These are phyloP conservation scores for Globisporangium mamillatum DNA, from an alignment of 352 stramenopile species.

Conservation along the genomic window DNA sequence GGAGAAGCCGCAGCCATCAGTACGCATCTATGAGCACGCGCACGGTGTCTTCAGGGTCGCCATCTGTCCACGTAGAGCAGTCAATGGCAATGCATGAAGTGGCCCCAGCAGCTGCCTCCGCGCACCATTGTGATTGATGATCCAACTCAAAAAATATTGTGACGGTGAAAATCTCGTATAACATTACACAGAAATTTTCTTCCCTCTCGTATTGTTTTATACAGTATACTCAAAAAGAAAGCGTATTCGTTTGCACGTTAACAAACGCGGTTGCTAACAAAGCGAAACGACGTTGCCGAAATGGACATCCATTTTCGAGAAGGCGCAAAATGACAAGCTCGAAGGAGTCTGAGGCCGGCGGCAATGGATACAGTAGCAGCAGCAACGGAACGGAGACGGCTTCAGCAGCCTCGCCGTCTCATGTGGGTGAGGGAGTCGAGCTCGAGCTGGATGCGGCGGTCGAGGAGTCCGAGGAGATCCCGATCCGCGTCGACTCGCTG, in stretches of 20 bases:
- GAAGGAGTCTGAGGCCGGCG: conserved; percentile 7
- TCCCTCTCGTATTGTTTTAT: background rate
- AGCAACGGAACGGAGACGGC: background rate
- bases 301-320: background rate
- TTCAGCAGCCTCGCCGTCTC: background rate
- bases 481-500: conserved; percentile 55
- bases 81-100: background rate
- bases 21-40: background rate
- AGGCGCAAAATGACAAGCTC: conserved; percentile 3
- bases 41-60: background rate
- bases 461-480: conserved; percentile 40
- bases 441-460: conserved; percentile 20
- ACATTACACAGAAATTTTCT: background rate
- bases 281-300: conserved; percentile 3
- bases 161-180: background rate
- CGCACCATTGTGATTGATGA: background rate
- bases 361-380: background rate
- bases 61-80: background rate
- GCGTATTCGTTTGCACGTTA: background rate
- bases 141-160: background rate
- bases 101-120: background rate
- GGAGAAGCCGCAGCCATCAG: background rate
- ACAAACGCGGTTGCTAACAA: no score
- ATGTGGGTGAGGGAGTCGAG: background rate
- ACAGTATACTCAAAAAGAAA: background rate